Evolutionary conservation across 2,329 filamentous ascomycete species (phyloP).

Genomic region (Fusarium marasasianum): DNA sequence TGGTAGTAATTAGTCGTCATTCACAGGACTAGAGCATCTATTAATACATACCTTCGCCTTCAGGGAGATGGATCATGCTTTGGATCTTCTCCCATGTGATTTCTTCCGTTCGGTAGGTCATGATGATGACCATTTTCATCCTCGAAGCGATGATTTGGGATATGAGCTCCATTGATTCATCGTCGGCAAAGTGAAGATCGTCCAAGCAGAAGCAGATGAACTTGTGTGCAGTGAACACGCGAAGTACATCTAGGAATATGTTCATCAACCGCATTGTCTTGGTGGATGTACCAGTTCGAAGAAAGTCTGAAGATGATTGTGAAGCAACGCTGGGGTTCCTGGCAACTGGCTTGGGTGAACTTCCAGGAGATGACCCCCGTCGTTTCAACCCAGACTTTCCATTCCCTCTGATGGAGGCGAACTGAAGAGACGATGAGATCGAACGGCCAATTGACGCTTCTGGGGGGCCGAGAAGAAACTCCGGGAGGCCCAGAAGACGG

Average conservation of each 20-base stretch:
- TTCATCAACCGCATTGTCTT: conserved; percentile 82
- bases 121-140: conserved; percentile 82
- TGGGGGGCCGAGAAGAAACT: conserved; percentile 71
- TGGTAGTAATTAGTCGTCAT: conserved; percentile 31
- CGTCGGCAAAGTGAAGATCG: conserved; percentile 89
- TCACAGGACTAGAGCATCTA: neutral
- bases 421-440: conserved; percentile 50
- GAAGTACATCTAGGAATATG: conserved; percentile 85
- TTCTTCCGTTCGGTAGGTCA: conserved; percentile 79
- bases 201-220: conserved; percentile 90
- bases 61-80: conserved; percentile 62
- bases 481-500: conserved; percentile 68
- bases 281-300: conserved; percentile 66
- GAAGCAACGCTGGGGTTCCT: conserved; percentile 53
- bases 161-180: conserved; percentile 86
- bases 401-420: conserved; percentile 43
- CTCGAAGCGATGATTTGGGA: conserved; percentile 80
- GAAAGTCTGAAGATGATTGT: conserved; percentile 67
- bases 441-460: conserved; percentile 51
- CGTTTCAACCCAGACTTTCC: conserved; percentile 50
- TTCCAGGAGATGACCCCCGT: conserved; percentile 61
- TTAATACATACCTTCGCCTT: conserved; percentile 58
- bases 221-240: conserved; percentile 82
- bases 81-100: conserved; percentile 65
- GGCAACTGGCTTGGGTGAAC: conserved; percentile 50